Evolutionary conservation across 768 basidiomycete genomes (phyloP).

Genomic region (Phylloporus sp.): DNA sequence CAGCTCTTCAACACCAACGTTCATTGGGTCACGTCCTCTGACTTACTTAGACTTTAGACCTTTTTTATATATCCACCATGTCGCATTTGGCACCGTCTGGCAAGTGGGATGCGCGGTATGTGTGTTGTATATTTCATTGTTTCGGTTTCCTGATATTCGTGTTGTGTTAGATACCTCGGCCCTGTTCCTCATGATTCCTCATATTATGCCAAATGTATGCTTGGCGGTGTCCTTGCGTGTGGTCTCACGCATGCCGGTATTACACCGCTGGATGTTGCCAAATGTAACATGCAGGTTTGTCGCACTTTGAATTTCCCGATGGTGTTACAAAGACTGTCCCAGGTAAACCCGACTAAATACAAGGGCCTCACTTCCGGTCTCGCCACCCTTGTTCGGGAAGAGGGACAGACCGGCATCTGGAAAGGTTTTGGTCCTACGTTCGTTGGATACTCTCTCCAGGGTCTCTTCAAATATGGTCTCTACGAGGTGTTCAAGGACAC

Average conservation of each 20-base stretch:
- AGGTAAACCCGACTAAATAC: constrained; percentile 80
- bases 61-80: constrained; percentile 31
- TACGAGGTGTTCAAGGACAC: constrained; percentile 95
- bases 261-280: constrained; percentile 84
- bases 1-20: background rate
- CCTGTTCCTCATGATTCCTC: constrained; percentile 70
- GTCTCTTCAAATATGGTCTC: constrained; percentile 98
- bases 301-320: background rate
- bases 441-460: constrained; percentile 92
- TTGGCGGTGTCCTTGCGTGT: constrained; percentile 84
- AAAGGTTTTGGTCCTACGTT: constrained; percentile 94
- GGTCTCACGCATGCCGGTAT: constrained; percentile 86
- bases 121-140: background rate
- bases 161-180: constrained; percentile 49
- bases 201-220: constrained; percentile 84
- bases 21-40: constrained; percentile 14
- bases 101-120: constrained; percentile 78
- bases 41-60: constrained; percentile 24
- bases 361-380: constrained; percentile 60
- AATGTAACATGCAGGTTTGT: constrained; percentile 88
- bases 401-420: constrained; percentile 84
- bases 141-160: background rate
- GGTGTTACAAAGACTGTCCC: background rate
- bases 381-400: constrained; percentile 66
- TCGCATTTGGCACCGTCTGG: constrained; percentile 46